Percentiles rank a stretch among this genome's conserved stretches.
These are phyloP conservation scores for Coemansia sp. DNA, from an alignment of 192 early-diverging fungal genomes.

Conservation along the genomic window DNA sequence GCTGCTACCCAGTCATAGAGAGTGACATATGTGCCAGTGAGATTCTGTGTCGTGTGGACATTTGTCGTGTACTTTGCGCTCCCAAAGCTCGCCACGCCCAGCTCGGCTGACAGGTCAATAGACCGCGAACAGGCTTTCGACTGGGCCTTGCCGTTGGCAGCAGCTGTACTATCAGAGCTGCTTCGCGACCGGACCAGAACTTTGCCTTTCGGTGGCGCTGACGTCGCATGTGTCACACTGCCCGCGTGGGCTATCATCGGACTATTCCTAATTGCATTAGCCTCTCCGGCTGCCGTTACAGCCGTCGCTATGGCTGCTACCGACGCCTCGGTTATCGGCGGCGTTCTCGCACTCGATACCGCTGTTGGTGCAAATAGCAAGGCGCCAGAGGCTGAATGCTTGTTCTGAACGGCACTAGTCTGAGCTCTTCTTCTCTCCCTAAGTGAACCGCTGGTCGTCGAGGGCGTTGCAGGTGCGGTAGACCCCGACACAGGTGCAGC, in stretches of 20 bases:
- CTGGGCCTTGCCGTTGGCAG: neutral
- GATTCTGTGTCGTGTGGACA: conserved; percentile 53
- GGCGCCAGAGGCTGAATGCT: neutral
- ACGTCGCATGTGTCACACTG: neutral
- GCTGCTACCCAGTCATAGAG: conserved; percentile 48
- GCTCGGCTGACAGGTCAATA: conserved; percentile 40
- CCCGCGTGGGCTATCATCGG: neutral
- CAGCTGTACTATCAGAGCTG: neutral
- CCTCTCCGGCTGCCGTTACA: neutral
- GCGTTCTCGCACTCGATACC: neutral
- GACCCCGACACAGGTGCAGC: conserved; percentile 16
- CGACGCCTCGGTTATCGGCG: neutral
- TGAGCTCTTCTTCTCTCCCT: conserved; percentile 5
- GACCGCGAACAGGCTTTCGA: neutral
- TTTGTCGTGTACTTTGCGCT: conserved; percentile 53
- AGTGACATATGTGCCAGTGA: conserved; percentile 49
- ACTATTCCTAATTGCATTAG: conserved; percentile 1
- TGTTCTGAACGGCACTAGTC: neutral
- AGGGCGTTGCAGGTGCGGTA: neutral
- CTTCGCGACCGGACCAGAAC: conserved; percentile 26
- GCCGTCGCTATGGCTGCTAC: neutral
- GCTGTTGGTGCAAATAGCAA: neutral
- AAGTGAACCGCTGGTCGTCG: neutral
- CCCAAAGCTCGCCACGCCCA: conserved; percentile 55
- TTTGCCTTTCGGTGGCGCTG: conserved; percentile 23